Base-by-base conservation (phyloP, 345 rosid genomes). In the Anastatica hierochuntica region DNA sequence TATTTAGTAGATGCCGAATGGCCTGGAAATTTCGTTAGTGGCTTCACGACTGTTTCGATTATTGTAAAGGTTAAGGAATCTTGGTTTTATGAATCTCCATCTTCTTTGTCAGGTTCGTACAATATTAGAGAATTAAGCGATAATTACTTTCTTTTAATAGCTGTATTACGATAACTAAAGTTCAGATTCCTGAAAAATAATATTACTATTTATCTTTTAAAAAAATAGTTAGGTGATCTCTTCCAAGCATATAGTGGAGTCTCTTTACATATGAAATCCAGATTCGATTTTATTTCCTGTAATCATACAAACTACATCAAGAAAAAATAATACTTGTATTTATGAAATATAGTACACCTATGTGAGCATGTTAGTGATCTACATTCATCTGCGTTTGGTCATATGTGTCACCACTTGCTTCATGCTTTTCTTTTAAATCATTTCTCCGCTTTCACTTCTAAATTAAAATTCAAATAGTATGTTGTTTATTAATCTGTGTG, bases 31-130 rank as follows among this genome's bases (percentile, higher is more conserved):
- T 56, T 50, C 40, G 27, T 8, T 30, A 58, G 71, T 66, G 64
- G 38, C 39, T 59, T 41, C 66, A 52, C 56, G 15, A 45, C 38
- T 59, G 66, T 45, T 53, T 59, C 45, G 1, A 59, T 59, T 53
- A 67, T 67, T 59, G 61, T 67, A 45, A 45, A 67, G 56, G 43
- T 59, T 59, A 67, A 46, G 39, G 66, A 60, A 67, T 66, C 55
- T 58, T 66, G 60, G 39, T 44, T 39, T 5, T 52, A 19, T 34
- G 52, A 65, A 49, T 50, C 63, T 63, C 53, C 47, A 53, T 17
- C 47, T 30, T 55, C 12, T 44, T 49, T 55, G 58, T 57, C 70
- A 49, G 56, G 39, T 23, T 64, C 44, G 50, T 47, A 40, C 36
- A 3, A n/a, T 45, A n/a, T 0, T 19, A 15, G 18, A 35, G 31